Evolutionary conservation across 176 grass and related monocot species (phyloP), one percentile per base, ranked within the genome.

Genomic region (Pharus latifolius): DNA sequence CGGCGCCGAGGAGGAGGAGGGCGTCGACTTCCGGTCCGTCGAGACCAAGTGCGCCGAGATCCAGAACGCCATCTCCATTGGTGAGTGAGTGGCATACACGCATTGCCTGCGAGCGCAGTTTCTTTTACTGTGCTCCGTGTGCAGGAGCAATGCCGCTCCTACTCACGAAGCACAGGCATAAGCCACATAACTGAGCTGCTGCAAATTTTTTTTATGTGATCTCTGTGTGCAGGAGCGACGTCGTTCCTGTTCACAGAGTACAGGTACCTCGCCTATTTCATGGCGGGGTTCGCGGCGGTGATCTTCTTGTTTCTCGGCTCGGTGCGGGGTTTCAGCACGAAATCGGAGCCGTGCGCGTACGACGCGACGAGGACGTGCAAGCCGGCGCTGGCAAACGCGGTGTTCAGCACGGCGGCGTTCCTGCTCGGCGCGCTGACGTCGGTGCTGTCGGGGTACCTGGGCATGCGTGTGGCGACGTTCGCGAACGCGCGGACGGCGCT

Each of bases 241-340:
- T 92, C 90, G 20, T 92, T 92, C 71, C 69, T 88, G 10, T 49
- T 88, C 16, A 85, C 82, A 0, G 70, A 88, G 63, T 92, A 92
- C 77, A 74, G 64, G 46, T 88, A 92, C 78, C 80, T 92, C 0
- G 76, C 56, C 4, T 32, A 12, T 33, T 92, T 92, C 85, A 92
- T 70, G 59, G 20, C 50, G 2, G 28, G 52, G 28, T 88, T 92
- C 33, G 78, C 78, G 2, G 27, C 65, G 38, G 35, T 88, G 16
- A 88, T 92, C 61, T 88, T 92, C 61, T 17, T 92, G 7, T 83
- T 80, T 46, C 82, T 93, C 1, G 90, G 90, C 1, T 93, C 90
- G 0, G 85, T 83, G 12, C 22, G 38, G 17, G 56, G 50, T 7
- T 93, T 93, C 82, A 82, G 82, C 65, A 26, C 27, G 3, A 30